Base-by-base conservation (phyloP, 192 early-diverging fungal species). In the Entrophospora sp. region DNA sequence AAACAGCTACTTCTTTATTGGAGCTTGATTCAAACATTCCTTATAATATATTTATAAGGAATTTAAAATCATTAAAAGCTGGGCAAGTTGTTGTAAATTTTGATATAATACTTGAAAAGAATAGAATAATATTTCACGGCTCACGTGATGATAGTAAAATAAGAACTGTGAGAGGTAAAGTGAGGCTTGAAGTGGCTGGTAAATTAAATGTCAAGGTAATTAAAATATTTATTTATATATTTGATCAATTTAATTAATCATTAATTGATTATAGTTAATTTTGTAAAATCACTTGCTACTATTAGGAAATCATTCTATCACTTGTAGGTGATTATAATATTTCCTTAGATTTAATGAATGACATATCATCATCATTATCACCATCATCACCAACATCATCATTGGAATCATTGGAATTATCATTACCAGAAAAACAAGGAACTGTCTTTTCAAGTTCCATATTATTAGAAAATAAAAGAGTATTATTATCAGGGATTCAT, bases 181-280 rank as follows among this genome's bases (percentile, higher is more conserved):
- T 59, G 32, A 59, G 25, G 57, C 35, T 59, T 28, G 57, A 59
- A 59, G 35, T 59, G n/a, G 57, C 57, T 27, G 57, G 57, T 16
- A 59, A 42, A 16, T 25, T 59, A 42, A 35, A 59, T 37, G 57
- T 59, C 4, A 59, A 59, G 25, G 57, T 59, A 59, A 42, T 7
- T 42, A 10, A 10, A 16, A n/a, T n/a, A n/a, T n/a, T n/a, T n/a
- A n/a, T n/a, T n/a, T n/a, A n/a, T n/a, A n/a, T n/a, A n/a, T n/a
- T n/a, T n/a, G n/a, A n/a, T n/a, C n/a, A n/a, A n/a, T n/a, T n/a
- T n/a, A n/a, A n/a, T n/a, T n/a, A n/a, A n/a, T n/a, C n/a, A n/a
- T n/a, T n/a, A n/a, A n/a, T n/a, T n/a, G n/a, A n/a, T n/a, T n/a
- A n/a, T n/a, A n/a, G n/a, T n/a, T n/a, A n/a, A n/a, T n/a, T n/a